Evolutionary conservation across 1,284 basidiomycete species (phyloP), one percentile per base, ranked within the genome.

Genomic region (Ceratobasidium sp.): DNA sequence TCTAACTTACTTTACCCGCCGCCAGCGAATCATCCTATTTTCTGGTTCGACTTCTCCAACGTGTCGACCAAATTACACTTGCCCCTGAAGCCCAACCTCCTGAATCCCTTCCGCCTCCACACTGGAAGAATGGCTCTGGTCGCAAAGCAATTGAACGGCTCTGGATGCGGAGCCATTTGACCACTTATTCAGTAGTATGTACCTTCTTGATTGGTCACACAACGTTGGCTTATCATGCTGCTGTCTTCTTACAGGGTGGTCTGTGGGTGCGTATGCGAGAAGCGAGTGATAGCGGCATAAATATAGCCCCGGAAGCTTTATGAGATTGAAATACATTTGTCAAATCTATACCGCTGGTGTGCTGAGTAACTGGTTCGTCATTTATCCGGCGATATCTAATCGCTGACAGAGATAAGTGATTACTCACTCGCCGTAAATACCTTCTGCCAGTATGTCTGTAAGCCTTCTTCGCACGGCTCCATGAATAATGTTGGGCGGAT

Each of bases 41-140:
- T 79, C 79, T 87, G 44, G 83, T 87, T 65, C 84, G 86, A 6
- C 81, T 88, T 0, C 81, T 88, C 10, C 90, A 91, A 82, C 84
- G 81, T 10, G 90, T 90, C 81, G 84, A 85, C 1, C 80, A 79
- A 0, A 87, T 91, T 77, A 82, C 80, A 6, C 82, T 91, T 4
- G 89, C 84, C 3, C 84, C 82, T n/a, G 85, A 87, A 23, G 84
- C 83, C 0, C 87, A 88, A 71, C 85, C 86, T 0, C 79, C 81
- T n/a, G 83, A 83, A n/a, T 82, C 83, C 0, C 81, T 82, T 9
- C 85, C 86, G 2, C 86, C 85, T 57, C 57, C 52, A 6, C 79
- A 78, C 12, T 82, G 83, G 28, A 87, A 87, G 86, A 81, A 80
- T 23, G 80, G 74, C 15, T 77, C 80, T 3, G 84, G 85, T 0